Evolutionary conservation across 2,329 filamentous ascomycete species (phyloP).

Genomic region (Fusarium sp.): DNA sequence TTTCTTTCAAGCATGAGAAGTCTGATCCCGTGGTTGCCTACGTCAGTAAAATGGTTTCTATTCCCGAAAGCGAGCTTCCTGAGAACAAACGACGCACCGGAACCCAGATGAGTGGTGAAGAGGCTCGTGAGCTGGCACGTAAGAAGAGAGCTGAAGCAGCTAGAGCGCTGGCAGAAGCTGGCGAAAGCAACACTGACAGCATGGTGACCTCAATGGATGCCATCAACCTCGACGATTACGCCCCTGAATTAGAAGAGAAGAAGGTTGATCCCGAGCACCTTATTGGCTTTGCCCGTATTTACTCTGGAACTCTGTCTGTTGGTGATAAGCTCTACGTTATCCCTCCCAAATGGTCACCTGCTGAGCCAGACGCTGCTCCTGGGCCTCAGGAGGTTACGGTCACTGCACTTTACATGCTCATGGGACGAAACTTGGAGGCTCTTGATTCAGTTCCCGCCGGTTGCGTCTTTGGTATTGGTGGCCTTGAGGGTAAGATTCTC

Average conservation of each 20-base stretch:
- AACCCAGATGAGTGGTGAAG: slow-evolving; percentile 81
- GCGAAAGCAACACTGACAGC: slow-evolving; percentile 64
- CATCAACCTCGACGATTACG: slow-evolving; percentile 68
- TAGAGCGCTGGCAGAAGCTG: slow-evolving; percentile 74
- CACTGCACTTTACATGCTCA: slow-evolving; percentile 91
- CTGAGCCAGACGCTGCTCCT: slow-evolving; percentile 76
- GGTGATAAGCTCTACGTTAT: slow-evolving; percentile 93
- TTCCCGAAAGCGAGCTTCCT: slow-evolving; percentile 91
- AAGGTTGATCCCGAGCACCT: slow-evolving; percentile 84
- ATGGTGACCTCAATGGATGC: slow-evolving; percentile 72
- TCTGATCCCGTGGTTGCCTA: slow-evolving; percentile 89
- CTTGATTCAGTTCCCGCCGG: slow-evolving; percentile 89
- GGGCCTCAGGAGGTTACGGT: slow-evolving; percentile 86
- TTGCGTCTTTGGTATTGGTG: slow-evolving; percentile 94
- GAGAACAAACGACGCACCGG: slow-evolving; percentile 82
- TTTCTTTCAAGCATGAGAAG: slow-evolving; percentile 77
- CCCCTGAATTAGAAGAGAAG: slow-evolving; percentile 64
- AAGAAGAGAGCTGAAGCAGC: slow-evolving; percentile 92
- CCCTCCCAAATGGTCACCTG: slow-evolving; percentile 91
- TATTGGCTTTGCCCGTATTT: slow-evolving; percentile 93
- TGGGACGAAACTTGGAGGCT: slow-evolving; percentile 89
- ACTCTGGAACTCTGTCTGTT: slow-evolving; percentile 89
- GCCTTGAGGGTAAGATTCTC: slow-evolving; percentile 91
- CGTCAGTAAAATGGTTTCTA: slow-evolving; percentile 97
- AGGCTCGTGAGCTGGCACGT: slow-evolving; percentile 87